Percentiles rank a stretch among this genome's conserved stretches.
phyloP scores from a whole-genome alignment of 495 filamentous ascomycete species.

The Neurospora intermedia region DNA sequence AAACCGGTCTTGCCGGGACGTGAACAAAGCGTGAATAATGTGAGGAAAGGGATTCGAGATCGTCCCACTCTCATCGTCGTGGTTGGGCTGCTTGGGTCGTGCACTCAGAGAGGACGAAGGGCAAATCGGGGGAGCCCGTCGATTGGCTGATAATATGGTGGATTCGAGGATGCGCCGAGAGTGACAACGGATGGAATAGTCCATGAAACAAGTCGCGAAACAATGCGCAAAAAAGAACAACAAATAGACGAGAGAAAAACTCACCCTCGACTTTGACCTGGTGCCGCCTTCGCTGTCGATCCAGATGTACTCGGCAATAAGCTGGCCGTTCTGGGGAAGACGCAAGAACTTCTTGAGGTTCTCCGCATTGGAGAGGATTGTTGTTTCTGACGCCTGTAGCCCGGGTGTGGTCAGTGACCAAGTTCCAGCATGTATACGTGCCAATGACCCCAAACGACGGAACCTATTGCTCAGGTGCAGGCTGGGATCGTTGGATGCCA shows the following conservation, averaged over 20 bases:
- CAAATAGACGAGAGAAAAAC: constrained; percentile 22
- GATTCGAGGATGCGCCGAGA: constrained; percentile 8
- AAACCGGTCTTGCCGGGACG: neutral
- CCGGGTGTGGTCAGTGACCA: neutral
- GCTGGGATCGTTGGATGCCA: neutral
- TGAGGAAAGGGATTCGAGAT: neutral
- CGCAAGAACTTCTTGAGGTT: constrained; percentile 76
- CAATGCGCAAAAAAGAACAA: constrained; percentile 10
- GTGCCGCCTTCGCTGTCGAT: constrained; percentile 70
- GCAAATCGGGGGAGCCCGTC: neutral
- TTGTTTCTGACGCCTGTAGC: constrained; percentile 2
- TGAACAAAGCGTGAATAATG: neutral
- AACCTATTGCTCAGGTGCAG: neutral
- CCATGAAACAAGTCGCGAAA: constrained; percentile 19
- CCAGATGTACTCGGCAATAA: constrained; percentile 92
- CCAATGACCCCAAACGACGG: neutral
- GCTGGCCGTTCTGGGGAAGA: constrained; percentile 74
- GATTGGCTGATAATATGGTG: neutral
- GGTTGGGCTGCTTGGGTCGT: neutral
- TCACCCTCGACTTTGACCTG: constrained; percentile 87
- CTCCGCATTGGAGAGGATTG: constrained; percentile 9
- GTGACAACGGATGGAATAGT: neutral
- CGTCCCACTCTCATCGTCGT: neutral
- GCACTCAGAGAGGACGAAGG: neutral
- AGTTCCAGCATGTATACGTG: neutral